Evolutionary conservation across 495 filamentous ascomycete species (phyloP).

Genomic region (Lasiosphaeriaceae sp.): DNA sequence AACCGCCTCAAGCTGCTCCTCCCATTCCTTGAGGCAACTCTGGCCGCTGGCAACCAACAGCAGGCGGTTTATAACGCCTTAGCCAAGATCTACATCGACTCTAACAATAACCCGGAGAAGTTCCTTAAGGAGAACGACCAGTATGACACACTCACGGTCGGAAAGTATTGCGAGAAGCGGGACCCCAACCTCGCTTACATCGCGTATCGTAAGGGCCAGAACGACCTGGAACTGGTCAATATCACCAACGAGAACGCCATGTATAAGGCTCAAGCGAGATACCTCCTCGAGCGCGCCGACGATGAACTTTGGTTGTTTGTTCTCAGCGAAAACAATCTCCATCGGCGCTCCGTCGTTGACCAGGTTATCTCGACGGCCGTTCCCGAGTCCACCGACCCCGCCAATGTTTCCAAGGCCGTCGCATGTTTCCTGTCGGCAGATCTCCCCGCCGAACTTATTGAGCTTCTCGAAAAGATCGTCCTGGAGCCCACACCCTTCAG

Average conservation of each 20-base stretch:
- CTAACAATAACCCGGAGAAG: conserved; percentile 97
- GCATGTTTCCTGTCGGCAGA: conserved; percentile 87
- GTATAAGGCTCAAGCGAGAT: conserved; percentile 95
- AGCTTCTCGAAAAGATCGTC: conserved; percentile 98
- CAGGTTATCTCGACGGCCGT: conserved; percentile 97
- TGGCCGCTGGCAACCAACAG: conserved; percentile 90
- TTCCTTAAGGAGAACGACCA: conserved; percentile 98
- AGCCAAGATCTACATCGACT: conserved; percentile 99
- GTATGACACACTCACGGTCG: conserved; percentile 88
- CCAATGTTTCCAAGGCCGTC: conserved; percentile 93
- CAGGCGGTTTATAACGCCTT: conserved; percentile 97
- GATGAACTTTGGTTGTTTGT: conserved; percentile 92
- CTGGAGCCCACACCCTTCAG: conserved; percentile 96
- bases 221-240: conserved; percentile 93
- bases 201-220: conserved; percentile 93
- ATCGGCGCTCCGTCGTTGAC: conserved; percentile 88
- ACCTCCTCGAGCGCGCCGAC: conserved; percentile 88
- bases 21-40: conserved; percentile 91
- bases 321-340: conserved; percentile 89
- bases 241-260: conserved; percentile 99
- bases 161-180: conserved; percentile 98
- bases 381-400: conserved; percentile 87
- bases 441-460: conserved; percentile 90
- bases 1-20: conserved; percentile 95
- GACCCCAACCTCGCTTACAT: conserved; percentile 97